Percentiles rank a stretch among this genome's conserved stretches.
phyloP scores from a whole-genome alignment of 192 early-diverging fungal species.

The Backusella luteola region DNA sequence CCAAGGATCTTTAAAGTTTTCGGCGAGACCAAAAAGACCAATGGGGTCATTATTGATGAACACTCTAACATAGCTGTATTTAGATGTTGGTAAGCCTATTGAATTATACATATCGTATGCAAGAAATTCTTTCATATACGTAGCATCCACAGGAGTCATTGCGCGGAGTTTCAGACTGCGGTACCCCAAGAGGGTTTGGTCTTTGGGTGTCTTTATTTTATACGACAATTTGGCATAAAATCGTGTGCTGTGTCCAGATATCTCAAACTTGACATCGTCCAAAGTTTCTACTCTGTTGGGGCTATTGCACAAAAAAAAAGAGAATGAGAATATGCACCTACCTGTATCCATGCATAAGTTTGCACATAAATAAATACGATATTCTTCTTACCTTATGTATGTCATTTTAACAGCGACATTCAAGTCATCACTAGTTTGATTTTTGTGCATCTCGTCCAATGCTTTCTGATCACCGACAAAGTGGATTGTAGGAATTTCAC shows the following conservation, averaged over 20 bases:
- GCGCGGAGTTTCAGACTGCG: neutral
- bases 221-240: neutral
- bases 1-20: slow-evolving; percentile 36
- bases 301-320: neutral
- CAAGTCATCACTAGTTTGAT: neutral
- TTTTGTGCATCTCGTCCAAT: neutral
- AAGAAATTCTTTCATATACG: neutral
- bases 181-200: neutral
- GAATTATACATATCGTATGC: neutral
- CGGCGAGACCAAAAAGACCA: slow-evolving; percentile 10
- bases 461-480: neutral
- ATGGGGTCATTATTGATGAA: neutral
- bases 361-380: neutral
- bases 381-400: neutral
- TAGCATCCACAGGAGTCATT: neutral
- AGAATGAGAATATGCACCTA: neutral
- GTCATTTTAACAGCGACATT: neutral
- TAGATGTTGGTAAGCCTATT: neutral
- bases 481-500: neutral
- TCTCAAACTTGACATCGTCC: neutral
- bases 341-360: neutral
- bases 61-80: neutral
- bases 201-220: neutral
- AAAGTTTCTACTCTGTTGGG: neutral
- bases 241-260: neutral